These are phyloP conservation scores for Wickerhamiella spandovensis DNA, from an alignment of 805 yeast genomes.

Conservation along the genomic window DNA sequence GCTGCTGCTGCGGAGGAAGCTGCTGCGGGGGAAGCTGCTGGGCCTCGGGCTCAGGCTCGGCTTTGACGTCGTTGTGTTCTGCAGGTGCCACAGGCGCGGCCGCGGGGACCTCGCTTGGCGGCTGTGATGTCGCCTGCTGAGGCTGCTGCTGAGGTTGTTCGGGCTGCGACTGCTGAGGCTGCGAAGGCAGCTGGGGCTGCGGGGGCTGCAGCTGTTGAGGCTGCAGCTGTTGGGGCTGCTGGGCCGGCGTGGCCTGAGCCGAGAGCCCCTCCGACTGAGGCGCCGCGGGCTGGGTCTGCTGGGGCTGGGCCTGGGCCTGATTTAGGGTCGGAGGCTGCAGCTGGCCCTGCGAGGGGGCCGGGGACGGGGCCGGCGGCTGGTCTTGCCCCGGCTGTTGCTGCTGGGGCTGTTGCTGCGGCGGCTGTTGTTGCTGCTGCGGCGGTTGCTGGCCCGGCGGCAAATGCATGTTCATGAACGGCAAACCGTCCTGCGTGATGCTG, in stretches of 20 bases:
- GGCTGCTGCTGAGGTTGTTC: conserved; percentile 6
- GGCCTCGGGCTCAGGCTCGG: neutral
- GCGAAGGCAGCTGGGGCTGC: conserved; percentile 14
- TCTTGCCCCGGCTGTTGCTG: too few relatives aligned
- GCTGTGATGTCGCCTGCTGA: too few relatives aligned
- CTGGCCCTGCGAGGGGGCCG: conserved; percentile 5
- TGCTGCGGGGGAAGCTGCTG: neutral
- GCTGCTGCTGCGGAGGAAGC: conserved; percentile 5
- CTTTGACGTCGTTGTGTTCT: too few relatives aligned
- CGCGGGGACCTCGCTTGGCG: too few relatives aligned
- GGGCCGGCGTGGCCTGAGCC: conserved; percentile 7
- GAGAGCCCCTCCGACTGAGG: conserved; percentile 4
- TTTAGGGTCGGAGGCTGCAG: conserved; percentile 3
- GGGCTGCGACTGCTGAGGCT: conserved; percentile 9
- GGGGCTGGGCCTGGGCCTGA: neutral
- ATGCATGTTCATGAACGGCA: conserved; percentile 5
- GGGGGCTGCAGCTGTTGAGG: conserved; percentile 11
- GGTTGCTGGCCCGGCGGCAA: conserved; percentile 5
- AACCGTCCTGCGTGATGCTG: conserved; percentile 6
- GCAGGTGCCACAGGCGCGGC: too few relatives aligned
- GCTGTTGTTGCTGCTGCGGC: conserved; percentile 2
- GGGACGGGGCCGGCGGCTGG: conserved; percentile 3
- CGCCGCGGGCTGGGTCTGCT: neutral
- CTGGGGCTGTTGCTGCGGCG: conserved; percentile 5
- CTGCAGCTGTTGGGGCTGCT: conserved; percentile 5